Percentiles rank a stretch among this genome's conserved stretches.
Evolutionary conservation across 176 grass and related monocot genomes (phyloP).

Genomic region (Bromus sterilis): DNA sequence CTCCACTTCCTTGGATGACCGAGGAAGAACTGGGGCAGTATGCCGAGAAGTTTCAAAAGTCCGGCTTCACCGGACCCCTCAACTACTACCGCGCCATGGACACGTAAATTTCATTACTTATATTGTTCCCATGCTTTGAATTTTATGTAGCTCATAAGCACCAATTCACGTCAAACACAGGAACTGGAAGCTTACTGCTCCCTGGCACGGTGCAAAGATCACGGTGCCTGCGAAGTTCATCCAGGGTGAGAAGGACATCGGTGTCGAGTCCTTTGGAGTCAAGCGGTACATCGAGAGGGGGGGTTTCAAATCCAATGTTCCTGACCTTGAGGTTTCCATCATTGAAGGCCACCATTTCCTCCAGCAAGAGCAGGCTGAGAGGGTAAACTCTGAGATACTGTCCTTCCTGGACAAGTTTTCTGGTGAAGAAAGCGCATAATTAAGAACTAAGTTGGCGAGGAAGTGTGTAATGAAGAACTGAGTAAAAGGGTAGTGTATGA

Average conservation of each 20-base stretch:
- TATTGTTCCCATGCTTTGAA: not conserved
- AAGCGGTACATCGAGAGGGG: slow-evolving; percentile 32
- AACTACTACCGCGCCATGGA: slow-evolving; percentile 63
- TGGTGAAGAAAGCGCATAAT: not conserved
- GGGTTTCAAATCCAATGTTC: slow-evolving; percentile 28
- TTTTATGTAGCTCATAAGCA: not conserved
- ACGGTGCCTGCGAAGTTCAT: slow-evolving; percentile 48
- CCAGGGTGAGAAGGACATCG: slow-evolving; percentile 25
- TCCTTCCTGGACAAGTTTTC: slow-evolving; percentile 34
- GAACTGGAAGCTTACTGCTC: slow-evolving; percentile 44
- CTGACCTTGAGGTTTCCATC: slow-evolving; percentile 31
- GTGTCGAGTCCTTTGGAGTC: slow-evolving; percentile 19
- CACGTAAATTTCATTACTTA: slow-evolving; percentile 4
- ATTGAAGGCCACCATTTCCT: slow-evolving; percentile 56
- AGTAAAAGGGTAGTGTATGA: not conserved
- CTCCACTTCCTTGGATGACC: slow-evolving; percentile 43
- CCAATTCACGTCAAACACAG: slow-evolving; percentile 16
- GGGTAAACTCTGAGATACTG: slow-evolving; percentile 43
- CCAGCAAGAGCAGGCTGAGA: slow-evolving; percentile 54
- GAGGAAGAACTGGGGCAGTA: slow-evolving; percentile 46
- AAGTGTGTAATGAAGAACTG: not conserved
- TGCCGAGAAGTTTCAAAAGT: slow-evolving; percentile 50
- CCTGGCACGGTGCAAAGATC: slow-evolving; percentile 48
- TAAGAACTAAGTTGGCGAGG: not conserved
- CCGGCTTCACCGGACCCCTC: slow-evolving; percentile 61